Conservation (phyloP, 495 filamentous ascomycete genomes). For the Aspergillus indologenus region DNA sequence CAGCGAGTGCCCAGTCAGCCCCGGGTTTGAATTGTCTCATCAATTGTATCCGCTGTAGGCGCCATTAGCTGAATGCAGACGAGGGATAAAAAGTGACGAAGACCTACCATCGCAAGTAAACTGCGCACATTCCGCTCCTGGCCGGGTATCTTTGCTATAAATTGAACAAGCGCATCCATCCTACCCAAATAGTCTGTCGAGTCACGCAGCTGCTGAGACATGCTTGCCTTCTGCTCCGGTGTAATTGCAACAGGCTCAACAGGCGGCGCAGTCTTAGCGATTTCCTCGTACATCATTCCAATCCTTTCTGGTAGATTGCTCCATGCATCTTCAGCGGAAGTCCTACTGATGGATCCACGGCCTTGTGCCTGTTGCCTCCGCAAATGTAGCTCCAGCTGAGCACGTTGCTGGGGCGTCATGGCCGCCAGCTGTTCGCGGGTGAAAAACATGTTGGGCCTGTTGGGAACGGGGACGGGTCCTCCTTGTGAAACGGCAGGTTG, state of each 20-base stretch:
- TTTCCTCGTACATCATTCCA: constrained; percentile 39
- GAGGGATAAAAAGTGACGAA: background rate
- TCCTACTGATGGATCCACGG: constrained; percentile 28
- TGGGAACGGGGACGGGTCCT: constrained; percentile 28
- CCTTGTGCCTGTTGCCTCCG: constrained; percentile 32
- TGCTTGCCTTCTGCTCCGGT: constrained; percentile 43
- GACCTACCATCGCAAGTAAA: constrained; percentile 43
- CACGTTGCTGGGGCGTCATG: constrained; percentile 50
- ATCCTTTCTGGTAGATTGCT: constrained; percentile 38
- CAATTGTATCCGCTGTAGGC: constrained; percentile 51
- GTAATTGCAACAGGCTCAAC: constrained; percentile 32
- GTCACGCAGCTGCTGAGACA: constrained; percentile 47
- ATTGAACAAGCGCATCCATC: constrained; percentile 42
- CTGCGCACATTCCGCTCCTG: constrained; percentile 44
- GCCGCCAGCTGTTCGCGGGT: constrained; percentile 52
- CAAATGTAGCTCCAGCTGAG: constrained; percentile 38
- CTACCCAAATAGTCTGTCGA: constrained; percentile 39
- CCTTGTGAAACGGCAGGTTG: constrained; percentile 30
- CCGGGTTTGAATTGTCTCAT: constrained; percentile 56
- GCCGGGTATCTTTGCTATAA: constrained; percentile 32
- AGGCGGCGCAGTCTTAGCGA: constrained; percentile 31
- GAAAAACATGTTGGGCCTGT: constrained; percentile 33
- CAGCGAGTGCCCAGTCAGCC: constrained; percentile 49
- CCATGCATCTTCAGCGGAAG: constrained; percentile 39
- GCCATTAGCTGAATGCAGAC: constrained; percentile 20